phyloP scores from a whole-genome alignment of 352 stramenopile species.

The Paralagenidium karlingii region DNA sequence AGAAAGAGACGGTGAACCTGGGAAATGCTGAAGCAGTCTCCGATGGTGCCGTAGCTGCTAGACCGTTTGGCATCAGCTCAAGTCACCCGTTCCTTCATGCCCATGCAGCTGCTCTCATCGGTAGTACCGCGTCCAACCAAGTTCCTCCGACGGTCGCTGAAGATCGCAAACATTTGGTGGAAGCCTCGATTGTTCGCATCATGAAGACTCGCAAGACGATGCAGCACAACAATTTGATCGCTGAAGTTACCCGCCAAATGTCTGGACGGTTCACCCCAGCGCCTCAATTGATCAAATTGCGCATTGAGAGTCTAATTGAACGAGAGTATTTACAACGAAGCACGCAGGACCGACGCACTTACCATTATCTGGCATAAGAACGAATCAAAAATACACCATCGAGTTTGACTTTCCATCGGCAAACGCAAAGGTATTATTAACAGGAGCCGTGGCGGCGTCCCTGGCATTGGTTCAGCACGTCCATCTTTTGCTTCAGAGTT shows the following conservation, averaged over 20 bases:
- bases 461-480: too few relatives aligned
- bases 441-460: too few relatives aligned
- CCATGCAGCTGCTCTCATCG: too few relatives aligned
- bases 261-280: slow-evolving; percentile 87
- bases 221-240: slow-evolving; percentile 87
- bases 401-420: too few relatives aligned
- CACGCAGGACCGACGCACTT: slow-evolving; percentile 86
- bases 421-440: too few relatives aligned
- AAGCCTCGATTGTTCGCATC: slow-evolving; percentile 91
- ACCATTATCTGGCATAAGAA: slow-evolving; percentile 98
- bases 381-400: too few relatives aligned
- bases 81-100: too few relatives aligned
- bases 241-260: slow-evolving; percentile 83
- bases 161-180: slow-evolving; percentile 92
- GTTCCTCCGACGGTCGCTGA: slow-evolving; percentile 90
- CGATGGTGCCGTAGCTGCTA: neutral
- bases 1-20: slow-evolving; percentile 63
- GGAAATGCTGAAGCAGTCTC: slow-evolving; percentile 2
- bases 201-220: slow-evolving; percentile 93
- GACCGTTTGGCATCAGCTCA: too few relatives aligned
- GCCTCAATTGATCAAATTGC: slow-evolving; percentile 95
- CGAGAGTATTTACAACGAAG: slow-evolving; percentile 97
- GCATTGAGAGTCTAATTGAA: slow-evolving; percentile 98
- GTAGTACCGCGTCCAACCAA: slow-evolving; percentile 34
- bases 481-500: too few relatives aligned